A percentile compares a stretch with the other conserved stretches of the same genome.
Evolutionary conservation across 768 basidiomycete species (phyloP).

Genomic region (Panellus pusillus): DNA sequence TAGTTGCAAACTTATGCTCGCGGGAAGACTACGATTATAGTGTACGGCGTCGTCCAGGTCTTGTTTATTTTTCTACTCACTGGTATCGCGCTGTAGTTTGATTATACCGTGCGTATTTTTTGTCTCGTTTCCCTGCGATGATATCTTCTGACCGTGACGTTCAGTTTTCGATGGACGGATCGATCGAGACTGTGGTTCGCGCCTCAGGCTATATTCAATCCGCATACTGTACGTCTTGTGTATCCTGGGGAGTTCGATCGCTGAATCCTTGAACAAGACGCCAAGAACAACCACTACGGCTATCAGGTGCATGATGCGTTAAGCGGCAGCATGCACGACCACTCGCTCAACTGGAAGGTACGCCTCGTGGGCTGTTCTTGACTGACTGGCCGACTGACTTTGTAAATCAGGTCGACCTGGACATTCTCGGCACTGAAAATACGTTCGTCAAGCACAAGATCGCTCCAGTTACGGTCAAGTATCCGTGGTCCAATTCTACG

Average conservation of each 20-base stretch:
- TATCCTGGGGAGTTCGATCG: background rate
- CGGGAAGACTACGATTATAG: conserved; percentile 18
- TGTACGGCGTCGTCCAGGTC: conserved; percentile 6
- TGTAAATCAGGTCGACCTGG: conserved; percentile 45
- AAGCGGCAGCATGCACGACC: conserved; percentile 52
- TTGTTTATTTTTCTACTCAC: background rate
- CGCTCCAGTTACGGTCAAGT: conserved; percentile 38
- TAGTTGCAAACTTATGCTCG: background rate
- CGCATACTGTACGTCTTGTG: conserved; percentile 34
- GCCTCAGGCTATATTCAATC: conserved; percentile 59
- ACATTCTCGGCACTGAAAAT: conserved; percentile 51
- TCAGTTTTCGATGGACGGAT: conserved; percentile 50
- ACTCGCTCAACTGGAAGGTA: conserved; percentile 52
- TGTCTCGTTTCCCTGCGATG: background rate
- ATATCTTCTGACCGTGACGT: background rate
- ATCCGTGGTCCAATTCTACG: conserved; percentile 47
- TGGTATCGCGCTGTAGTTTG: conserved; percentile 35
- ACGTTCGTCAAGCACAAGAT: conserved; percentile 48
- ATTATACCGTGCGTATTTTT: conserved; percentile 36
- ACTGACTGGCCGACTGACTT: background rate
- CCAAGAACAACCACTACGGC: conserved; percentile 40
- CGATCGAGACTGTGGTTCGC: conserved; percentile 51
- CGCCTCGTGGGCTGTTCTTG: background rate
- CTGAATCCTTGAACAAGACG: conserved; percentile 24
- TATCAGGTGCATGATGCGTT: conserved; percentile 22